Evolutionary conservation across 306 rosid genomes (phyloP).

Genomic region (Mucuna pruriens): DNA sequence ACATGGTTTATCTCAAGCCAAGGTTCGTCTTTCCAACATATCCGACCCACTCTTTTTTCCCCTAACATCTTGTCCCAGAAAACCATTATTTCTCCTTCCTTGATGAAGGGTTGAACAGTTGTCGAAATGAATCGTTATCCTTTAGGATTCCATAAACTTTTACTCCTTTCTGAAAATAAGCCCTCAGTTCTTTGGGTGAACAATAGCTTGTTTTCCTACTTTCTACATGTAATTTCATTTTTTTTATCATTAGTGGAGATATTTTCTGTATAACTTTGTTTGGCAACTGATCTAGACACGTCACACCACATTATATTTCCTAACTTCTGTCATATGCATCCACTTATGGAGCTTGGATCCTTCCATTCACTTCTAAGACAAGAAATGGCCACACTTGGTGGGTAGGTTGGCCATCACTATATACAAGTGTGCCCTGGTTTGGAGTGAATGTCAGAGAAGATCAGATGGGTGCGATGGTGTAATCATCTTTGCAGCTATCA

Average conservation of each 20-base stretch:
- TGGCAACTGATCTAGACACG: conserved; percentile 19
- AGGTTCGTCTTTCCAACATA: background rate
- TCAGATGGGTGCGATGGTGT: conserved; percentile 36
- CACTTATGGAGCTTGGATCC: conserved; percentile 38
- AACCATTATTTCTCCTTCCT: background rate
- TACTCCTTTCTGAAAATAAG: background rate
- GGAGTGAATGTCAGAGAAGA: conserved; percentile 40
- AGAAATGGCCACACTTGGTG: conserved; percentile 36
- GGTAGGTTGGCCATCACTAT: conserved; percentile 34
- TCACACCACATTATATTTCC: conserved; percentile 22
- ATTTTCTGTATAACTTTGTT: conserved; percentile 7
- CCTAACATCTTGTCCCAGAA: background rate
- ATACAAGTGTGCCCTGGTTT: conserved; percentile 30
- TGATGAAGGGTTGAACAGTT: background rate
- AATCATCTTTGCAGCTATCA: conserved; percentile 22
- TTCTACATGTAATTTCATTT: background rate
- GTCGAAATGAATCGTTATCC: background rate
- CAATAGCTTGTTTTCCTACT: background rate
- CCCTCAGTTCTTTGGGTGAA: background rate
- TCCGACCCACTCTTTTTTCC: too few relatives aligned
- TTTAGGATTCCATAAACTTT: background rate
- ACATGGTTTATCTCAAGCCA: too few relatives aligned
- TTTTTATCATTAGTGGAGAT: background rate
- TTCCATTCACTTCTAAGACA: conserved; percentile 34
- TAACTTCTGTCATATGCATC: conserved; percentile 33